phyloP scores from a whole-genome alignment of 768 basidiomycete species.

The Naganishia antarctica region DNA sequence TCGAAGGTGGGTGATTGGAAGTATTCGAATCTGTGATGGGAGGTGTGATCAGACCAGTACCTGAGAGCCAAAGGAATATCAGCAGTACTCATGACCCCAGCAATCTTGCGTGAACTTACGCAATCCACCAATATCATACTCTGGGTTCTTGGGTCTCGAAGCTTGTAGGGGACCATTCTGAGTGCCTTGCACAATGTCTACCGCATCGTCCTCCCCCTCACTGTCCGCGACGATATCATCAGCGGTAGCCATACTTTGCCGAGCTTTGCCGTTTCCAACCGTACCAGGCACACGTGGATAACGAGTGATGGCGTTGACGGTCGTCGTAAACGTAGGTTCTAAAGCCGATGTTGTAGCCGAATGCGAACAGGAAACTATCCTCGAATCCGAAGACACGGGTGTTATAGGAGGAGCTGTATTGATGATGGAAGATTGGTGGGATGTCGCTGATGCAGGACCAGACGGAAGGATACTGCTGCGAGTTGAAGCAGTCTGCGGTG shows the following conservation, averaged over 20 bases:
- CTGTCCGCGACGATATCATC: constrained; percentile 13
- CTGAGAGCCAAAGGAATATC: neutral
- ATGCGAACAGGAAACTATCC: neutral
- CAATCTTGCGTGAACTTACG: too few species aligned
- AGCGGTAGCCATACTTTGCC: neutral
- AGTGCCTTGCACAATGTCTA: constrained; percentile 3
- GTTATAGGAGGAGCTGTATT: neutral
- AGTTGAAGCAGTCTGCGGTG: neutral
- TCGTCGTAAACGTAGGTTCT: neutral
- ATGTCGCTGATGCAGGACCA: neutral
- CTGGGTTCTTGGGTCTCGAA: too few species aligned
- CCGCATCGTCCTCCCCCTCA: constrained; percentile 14
- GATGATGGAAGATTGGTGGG: constrained; percentile 1
- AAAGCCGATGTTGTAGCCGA: neutral
- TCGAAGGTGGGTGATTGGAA: neutral
- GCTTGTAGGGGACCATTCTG: neutral
- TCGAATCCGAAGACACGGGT: neutral
- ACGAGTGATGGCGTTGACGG: neutral
- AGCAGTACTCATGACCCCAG: neutral
- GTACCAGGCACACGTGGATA: neutral
- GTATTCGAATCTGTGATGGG: neutral
- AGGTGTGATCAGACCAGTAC: constrained; percentile 7
- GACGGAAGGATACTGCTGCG: neutral
- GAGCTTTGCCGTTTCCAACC: neutral
- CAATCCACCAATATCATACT: neutral